Conservation (phyloP, 2,329 filamentous ascomycete species). For the Nigrograna mackinnonii region DNA sequence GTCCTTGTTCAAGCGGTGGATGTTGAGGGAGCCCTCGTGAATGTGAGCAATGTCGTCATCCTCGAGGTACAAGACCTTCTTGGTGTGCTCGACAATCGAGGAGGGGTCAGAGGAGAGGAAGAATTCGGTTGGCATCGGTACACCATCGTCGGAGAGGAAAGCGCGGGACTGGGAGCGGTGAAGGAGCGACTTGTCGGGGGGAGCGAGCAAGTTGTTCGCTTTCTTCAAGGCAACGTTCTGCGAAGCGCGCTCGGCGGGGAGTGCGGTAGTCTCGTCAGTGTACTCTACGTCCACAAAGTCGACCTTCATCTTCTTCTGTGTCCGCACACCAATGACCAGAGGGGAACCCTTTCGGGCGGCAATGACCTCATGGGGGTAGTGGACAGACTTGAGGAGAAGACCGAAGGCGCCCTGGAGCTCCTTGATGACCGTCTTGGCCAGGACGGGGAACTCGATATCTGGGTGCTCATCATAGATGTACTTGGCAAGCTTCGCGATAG, state of each 20-base stretch:
- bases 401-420: slow-evolving; percentile 98
- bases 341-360: slow-evolving; percentile 98
- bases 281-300: slow-evolving; percentile 99
- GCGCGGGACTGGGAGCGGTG: slow-evolving; percentile 98
- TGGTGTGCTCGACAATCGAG: slow-evolving; percentile 98
- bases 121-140: slow-evolving; percentile 97
- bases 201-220: slow-evolving; percentile 66
- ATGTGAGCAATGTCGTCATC: slow-evolving; percentile 99
- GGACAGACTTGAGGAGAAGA: slow-evolving; percentile 95
- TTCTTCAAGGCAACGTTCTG: slow-evolving; percentile 98
- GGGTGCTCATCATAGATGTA: slow-evolving; percentile 97
- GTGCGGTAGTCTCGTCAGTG: slow-evolving; percentile 74
- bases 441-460: slow-evolving; percentile 90
- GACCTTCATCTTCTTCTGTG: slow-evolving; percentile 99
- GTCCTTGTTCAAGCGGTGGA: slow-evolving; percentile 95
- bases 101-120: slow-evolving; percentile 99
- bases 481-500: slow-evolving; percentile 98
- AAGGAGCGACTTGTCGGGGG: slow-evolving; percentile 95
- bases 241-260: slow-evolving; percentile 90
- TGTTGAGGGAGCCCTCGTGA: slow-evolving; percentile 98
- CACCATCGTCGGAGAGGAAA: slow-evolving; percentile 97
- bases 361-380: slow-evolving; percentile 97
- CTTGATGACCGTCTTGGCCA: slow-evolving; percentile 97
- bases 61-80: slow-evolving; percentile 99
- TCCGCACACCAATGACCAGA: slow-evolving; percentile 95